Conservation (phyloP, 2,329 filamentous ascomycete species). For the Aspergillus phoenicis region DNA sequence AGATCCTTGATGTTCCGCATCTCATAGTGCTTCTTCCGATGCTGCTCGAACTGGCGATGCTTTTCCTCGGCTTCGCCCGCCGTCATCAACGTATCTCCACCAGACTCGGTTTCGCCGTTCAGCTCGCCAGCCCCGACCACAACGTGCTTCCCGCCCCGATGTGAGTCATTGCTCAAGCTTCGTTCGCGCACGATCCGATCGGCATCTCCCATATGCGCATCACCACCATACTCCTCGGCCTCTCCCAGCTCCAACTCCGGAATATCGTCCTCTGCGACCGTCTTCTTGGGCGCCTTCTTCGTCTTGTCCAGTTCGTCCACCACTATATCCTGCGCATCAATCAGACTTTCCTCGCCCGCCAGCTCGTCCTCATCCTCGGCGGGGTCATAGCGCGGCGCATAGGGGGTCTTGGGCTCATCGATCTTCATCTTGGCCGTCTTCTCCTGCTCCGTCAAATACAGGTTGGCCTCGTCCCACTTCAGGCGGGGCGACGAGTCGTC, state of each 20-base stretch:
- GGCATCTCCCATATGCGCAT: constrained; percentile 35
- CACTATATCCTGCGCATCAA: constrained; percentile 71
- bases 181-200: constrained; percentile 48
- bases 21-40: constrained; percentile 97
- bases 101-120: constrained; percentile 39
- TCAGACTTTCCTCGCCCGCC: constrained; percentile 40
- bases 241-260: constrained; percentile 90
- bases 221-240: constrained; percentile 68
- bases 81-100: constrained; percentile 55
- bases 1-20: constrained; percentile 93
- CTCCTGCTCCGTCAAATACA: constrained; percentile 96
- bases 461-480: constrained; percentile 98
- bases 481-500: constrained; percentile 71
- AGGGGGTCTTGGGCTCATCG: constrained; percentile 96
- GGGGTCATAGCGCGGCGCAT: constrained; percentile 88
- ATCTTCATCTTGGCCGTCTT: constrained; percentile 98
- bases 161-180: constrained; percentile 45
- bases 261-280: constrained; percentile 72
- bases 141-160: constrained; percentile 70
- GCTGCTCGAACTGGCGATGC: constrained; percentile 85
- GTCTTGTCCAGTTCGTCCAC: constrained; percentile 67
- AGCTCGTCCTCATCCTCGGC: constrained; percentile 78
- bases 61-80: constrained; percentile 80
- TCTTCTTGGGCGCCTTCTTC: constrained; percentile 48
- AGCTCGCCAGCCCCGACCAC: constrained; percentile 64